These are phyloP conservation scores for Meira miltonrushii DNA, from an alignment of 1,284 basidiomycete genomes.

Conservation along the genomic window DNA sequence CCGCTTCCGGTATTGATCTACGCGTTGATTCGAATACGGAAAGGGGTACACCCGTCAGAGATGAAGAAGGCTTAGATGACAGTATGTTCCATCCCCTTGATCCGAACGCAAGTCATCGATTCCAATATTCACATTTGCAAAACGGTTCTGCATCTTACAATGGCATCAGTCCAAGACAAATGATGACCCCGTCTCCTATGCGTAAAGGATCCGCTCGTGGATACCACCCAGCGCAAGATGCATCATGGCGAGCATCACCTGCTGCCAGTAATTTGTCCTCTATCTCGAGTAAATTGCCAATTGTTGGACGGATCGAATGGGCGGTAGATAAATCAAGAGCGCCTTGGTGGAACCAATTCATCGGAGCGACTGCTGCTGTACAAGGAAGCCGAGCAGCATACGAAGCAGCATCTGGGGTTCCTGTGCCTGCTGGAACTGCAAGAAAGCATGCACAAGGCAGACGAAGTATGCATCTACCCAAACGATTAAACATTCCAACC, in stretches of 20 bases:
- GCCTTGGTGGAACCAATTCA: slow-evolving; percentile 39
- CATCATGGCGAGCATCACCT: not conserved
- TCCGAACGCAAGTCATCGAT: not conserved
- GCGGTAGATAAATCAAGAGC: slow-evolving; percentile 40
- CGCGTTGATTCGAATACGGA: not conserved
- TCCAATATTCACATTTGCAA: not conserved
- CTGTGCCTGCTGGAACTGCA: too few relatives aligned
- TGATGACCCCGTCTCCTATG: not conserved
- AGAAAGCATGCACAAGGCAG: not conserved
- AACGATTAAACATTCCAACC: not conserved
- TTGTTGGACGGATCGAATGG: slow-evolving; percentile 47
- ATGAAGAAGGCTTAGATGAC: not conserved
- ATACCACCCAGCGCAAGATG: not conserved
- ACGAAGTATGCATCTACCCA: slow-evolving; percentile 1
- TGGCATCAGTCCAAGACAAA: slow-evolving; percentile 3
- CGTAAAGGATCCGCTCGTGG: not conserved
- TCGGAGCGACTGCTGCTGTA: slow-evolving; percentile 10
- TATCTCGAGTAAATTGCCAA: slow-evolving; percentile 28
- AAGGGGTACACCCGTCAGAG: not conserved
- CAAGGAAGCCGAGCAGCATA: too few relatives aligned
- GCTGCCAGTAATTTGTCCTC: not conserved
- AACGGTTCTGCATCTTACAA: slow-evolving; percentile 8
- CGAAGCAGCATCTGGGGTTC: too few relatives aligned
- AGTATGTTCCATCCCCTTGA: not conserved
- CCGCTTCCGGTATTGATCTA: not conserved